Base-by-base conservation (phyloP, 2,329 filamentous ascomycete species). In the Colletotrichum siamense region DNA sequence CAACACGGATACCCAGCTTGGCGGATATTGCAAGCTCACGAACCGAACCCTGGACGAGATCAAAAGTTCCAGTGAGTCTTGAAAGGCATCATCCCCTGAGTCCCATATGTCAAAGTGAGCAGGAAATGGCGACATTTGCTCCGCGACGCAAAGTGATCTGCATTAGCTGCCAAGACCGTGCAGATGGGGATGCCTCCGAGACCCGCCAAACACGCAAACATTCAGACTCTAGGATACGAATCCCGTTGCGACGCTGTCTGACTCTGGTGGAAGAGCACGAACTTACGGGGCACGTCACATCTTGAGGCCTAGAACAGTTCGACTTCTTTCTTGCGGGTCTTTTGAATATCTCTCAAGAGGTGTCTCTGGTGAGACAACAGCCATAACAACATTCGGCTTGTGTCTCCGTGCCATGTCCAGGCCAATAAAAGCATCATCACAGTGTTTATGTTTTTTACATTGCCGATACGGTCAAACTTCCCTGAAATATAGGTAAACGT, bases 371-470 rank as follows among this genome's bases (percentile, higher is more conserved):
- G 9, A 49, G 44, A 52, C 39, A 44, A n/a, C 18, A 44, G 39
- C 44, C 44, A 7, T 2, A 4, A 22, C 44, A 22, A 13, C 3
- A 13, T 49, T 12, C n/a, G 3, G 44, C 44, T 22, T 3, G 9
- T 22, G 44, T 49, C 44, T 49, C 10, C 10, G 0, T n/a, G 44
- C n/a, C 18, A 3, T 49, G 3, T 49, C 34, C 34, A 36, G 34
- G 34, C 34, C 34, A 36, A 36, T 16, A 2, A 36, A 4, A 16
- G 34, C 34, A 3, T 16, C 6, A 36, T 16, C 34, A 36, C 13
- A 0, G 34, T 36, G 2, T 36, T 12, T 1, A 0, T n/a, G 18
- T 49, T 49, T 3, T 1, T 12, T 6, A 49, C 18, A 3, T 4
- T 49, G 18, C 3, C 18, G 10, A 22, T 22, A 49, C 18, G 3